Evolutionary conservation across 177 flowering plant genomes (phyloP).

Genomic region (Vitis hybrid): DNA sequence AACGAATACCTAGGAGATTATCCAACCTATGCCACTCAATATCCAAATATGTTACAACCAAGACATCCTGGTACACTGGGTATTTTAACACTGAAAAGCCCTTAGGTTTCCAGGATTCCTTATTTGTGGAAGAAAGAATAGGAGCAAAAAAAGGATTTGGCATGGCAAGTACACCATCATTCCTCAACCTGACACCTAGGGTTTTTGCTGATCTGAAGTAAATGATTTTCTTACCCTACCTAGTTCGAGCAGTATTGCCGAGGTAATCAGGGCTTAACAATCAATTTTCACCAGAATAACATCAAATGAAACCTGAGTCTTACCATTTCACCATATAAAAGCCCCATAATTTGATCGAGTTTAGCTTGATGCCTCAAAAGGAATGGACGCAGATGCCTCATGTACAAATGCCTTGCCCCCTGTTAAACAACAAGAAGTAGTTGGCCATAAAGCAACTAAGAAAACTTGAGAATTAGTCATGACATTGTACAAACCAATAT

Average conservation of each 20-base stretch:
- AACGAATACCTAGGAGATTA: neutral
- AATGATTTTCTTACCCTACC: neutral
- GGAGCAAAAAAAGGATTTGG: neutral
- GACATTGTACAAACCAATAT: no score
- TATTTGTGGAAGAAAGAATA: neutral
- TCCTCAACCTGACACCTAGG: neutral
- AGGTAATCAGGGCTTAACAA: neutral
- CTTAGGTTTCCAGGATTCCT: neutral
- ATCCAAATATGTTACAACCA: neutral
- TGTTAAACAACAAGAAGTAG: conserved; percentile 23
- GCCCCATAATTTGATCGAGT: conserved; percentile 40
- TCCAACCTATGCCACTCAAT: neutral
- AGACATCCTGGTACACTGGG: neutral
- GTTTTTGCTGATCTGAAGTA: neutral
- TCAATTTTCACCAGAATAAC: neutral
- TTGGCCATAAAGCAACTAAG: neutral
- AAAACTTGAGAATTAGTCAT: no score
- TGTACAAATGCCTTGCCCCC: conserved; percentile 67
- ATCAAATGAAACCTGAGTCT: neutral
- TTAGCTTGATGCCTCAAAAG: conserved; percentile 60
- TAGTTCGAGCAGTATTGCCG: neutral
- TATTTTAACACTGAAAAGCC: neutral
- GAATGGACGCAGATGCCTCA: conserved; percentile 63
- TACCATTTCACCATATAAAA: conserved; percentile 55
- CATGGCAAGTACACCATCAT: neutral